Evolutionary conservation across 345 rosid genomes (phyloP), one percentile per base, ranked within the genome.

Genomic region (Populus euphratica): DNA sequence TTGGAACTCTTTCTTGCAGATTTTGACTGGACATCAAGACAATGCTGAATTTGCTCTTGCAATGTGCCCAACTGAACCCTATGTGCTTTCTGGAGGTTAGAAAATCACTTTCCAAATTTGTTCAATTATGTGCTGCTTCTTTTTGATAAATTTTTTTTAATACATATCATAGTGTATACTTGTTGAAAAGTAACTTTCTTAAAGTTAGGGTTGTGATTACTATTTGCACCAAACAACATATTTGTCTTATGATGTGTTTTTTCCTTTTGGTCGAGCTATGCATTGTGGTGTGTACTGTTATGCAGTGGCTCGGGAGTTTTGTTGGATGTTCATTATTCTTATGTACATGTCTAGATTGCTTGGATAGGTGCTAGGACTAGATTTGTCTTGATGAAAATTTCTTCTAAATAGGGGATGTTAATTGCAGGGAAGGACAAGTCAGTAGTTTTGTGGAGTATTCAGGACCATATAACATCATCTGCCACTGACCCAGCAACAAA

Each of bases 21-120:
- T 94, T 83, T 86, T 96, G 86, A 94, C 98, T 47, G 99, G 99
- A 61, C 99, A 96, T 85, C 93, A 88, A 84, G 99, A 96, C 78
- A 96, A 96, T 92, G 99, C 99, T 54, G 99, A 96, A 81, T 96
- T 92, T 80, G 99, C 99, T 73, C 99, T 96, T 79, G 97, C 99
- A 79, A 89, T 96, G 99, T 94, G 98, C 85, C 96, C 97, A 69
- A 88, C 93, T 17, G 98, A 94, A 79, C 98, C 99, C 64, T 96
- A 83, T 90, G 99, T 96, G 62, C 96, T 96, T 76, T 96, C 98
- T 90, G 99, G 99, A 92, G 99, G 99, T 96, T 80, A n/a, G 75
- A 70, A 54, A 68, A 17, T 56, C 47, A 35, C 9, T 14, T 20
- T 61, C 35, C 23, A 50, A 49, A 31, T 18, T n/a, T 9, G 29